Evolutionary conservation across 345 rosid species (phyloP).

Genomic region (Nephelium lappaceum): DNA sequence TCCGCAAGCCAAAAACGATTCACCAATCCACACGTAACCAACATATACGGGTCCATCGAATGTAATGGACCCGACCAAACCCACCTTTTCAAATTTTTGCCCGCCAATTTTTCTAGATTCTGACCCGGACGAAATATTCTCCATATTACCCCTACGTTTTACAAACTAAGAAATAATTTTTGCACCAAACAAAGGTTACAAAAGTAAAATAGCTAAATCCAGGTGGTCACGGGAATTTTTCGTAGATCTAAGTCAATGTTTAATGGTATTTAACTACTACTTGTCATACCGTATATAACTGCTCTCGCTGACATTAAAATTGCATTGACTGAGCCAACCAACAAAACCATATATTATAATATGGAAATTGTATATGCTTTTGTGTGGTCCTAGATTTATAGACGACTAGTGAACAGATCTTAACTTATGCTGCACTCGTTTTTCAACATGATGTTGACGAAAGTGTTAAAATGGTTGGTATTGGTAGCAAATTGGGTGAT

Average conservation of each 20-base stretch:
- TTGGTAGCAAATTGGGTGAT: neutral
- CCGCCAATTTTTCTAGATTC: slow-evolving; percentile 27
- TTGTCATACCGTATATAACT: neutral
- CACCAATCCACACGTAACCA: neutral
- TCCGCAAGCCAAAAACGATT: too few species aligned
- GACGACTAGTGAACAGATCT: neutral
- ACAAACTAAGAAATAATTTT: neutral
- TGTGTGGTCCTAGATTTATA: neutral
- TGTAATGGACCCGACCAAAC: slow-evolving; percentile 20
- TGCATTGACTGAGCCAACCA: slow-evolving; percentile 13
- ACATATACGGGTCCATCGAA: slow-evolving; percentile 8
- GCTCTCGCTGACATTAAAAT: neutral
- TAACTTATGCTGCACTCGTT: neutral
- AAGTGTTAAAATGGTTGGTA: neutral
- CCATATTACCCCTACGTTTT: neutral
- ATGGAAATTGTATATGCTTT: neutral
- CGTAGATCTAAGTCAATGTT: neutral
- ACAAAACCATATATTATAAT: neutral
- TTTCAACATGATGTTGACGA: neutral
- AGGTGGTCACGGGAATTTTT: slow-evolving; percentile 5
- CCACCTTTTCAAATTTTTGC: slow-evolving; percentile 27
- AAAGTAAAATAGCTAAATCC: neutral
- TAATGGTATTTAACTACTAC: neutral
- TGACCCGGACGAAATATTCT: neutral
- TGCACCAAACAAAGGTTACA: neutral